Base-by-base conservation (phyloP, 148 eudicot genomes). In the Hydrangea macrophylla region DNA sequence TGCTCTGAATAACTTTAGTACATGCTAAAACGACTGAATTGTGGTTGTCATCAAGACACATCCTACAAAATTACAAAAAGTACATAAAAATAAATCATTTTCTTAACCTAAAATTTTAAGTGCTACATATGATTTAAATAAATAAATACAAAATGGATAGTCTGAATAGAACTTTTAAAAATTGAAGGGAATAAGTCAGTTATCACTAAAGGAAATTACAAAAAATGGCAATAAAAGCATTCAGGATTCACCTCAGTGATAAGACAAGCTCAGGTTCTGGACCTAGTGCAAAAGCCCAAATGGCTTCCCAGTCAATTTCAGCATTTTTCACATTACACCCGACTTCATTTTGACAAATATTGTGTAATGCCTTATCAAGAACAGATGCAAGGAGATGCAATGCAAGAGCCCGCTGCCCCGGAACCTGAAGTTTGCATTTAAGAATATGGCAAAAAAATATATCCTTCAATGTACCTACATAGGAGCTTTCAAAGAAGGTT, bases 201-300 rank as follows among this genome's bases (percentile, higher is more conserved):
- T 48, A 50, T 50, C 10, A 31, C 54, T 50, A 36, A n/a, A 42
- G 42, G 58, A 55, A 26, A 67, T 55, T n/a, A n/a, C 54, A 13
- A 37, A 32, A 71, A 51, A 28, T 33, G 61, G 54, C 9, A 61
- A 55, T 12, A 28, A 27, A 31, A 51, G 11, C 51, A 44, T 70
- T 50, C 26, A 59, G 51, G 23, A 32, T 67, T 81, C 72, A 89
- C 99, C 99, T 87, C 37, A 95, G 80, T 55, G 87, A 81, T 79
- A 95, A 77, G 65, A 83, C 90, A 74, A 95, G 90, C 74, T 95
- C 99, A 27, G 98, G 98, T 70, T 94, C 98, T 36, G 98, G 98
- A 70, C 98, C 98, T 67, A 94, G 85, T 45, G 90, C 83, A 81
- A 84, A 94, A 65, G 98, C 89, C 98, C 97, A 94, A 55, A 94